Evolutionary conservation across 352 stramenopile species (phyloP).

Genomic region (Globisporangium echinulatum): DNA sequence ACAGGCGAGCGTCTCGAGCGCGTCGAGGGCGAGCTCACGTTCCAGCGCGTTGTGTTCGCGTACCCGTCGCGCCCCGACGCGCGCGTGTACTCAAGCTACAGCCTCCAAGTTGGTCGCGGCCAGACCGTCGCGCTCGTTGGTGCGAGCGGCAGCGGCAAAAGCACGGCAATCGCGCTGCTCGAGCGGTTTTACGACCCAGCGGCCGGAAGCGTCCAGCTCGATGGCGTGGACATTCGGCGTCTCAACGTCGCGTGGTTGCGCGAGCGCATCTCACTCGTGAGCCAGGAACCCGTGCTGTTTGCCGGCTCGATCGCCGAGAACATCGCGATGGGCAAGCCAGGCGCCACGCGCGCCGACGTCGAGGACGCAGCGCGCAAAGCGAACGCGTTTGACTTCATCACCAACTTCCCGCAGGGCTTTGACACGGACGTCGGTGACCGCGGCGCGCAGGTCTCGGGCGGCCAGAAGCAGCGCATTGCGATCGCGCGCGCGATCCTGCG

Average conservation of each 20-base stretch:
- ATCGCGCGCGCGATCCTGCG: conserved; percentile 72
- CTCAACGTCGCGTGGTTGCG: conserved; percentile 68
- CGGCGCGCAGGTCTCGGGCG: conserved; percentile 87
- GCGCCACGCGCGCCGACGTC: conserved; percentile 18
- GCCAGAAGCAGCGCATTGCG: conserved; percentile 89
- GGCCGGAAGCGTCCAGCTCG: conserved; percentile 29
- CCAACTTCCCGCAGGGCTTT: conserved; percentile 74
- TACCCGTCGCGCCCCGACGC: conserved; percentile 47
- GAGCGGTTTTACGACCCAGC: conserved; percentile 56
- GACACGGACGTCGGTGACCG: conserved; percentile 89
- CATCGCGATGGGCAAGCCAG: conserved; percentile 28
- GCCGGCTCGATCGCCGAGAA: conserved; percentile 12
- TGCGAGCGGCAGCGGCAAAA: conserved; percentile 54
- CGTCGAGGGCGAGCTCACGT: conserved; percentile 47
- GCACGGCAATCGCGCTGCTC: conserved; percentile 43
- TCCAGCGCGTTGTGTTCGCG: conserved; percentile 68
- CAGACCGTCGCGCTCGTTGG: conserved; percentile 54
- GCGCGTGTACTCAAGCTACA: conserved; percentile 33
- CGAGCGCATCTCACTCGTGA: conserved; percentile 79
- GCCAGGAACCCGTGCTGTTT: conserved; percentile 60
- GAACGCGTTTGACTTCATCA: conserved; percentile 47
- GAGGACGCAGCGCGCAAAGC: conserved; percentile 30
- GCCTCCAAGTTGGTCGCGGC: conserved; percentile 30
- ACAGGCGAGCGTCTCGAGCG: background rate
- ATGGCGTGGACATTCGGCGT: conserved; percentile 47